Base-by-base conservation (phyloP, 2,329 filamentous ascomycete genomes). In the Colletotrichum sublineola region DNA sequence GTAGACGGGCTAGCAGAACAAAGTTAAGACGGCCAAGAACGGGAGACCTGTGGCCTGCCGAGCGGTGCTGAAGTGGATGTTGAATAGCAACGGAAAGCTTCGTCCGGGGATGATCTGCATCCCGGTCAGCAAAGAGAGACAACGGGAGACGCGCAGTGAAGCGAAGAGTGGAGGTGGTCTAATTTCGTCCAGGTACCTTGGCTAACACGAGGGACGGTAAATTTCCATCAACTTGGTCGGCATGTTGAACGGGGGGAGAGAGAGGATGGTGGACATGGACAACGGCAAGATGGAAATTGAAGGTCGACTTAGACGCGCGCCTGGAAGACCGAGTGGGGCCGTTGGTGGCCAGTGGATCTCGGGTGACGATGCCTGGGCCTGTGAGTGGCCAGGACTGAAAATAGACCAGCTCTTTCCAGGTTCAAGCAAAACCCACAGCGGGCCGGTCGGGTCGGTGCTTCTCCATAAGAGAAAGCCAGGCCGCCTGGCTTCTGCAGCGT, bases 281-380 rank as follows among this genome's bases (percentile, higher is more conserved):
- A 62, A 63, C 55, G 52, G 57, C 61, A 46, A 48, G 48, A 63
- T 58, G n/a, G 52, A 53, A 61, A 65, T 68, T 73, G 63, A 67
- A 63, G 67, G 50, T 71, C 46, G 18, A 40, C 46, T 71, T 74
- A 74, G 72, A 74, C 72, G 72, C 72, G 72, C 72, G 72, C 72
- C 68, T 74, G 60, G 58, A 68, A n/a, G 46, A 1, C 52, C n/a
- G 57, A 50, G 46, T 61, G 62, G 71, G 36, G 44, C 65, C 18
- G 33, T 58, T 55, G 36, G 36, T 53, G 52, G 31, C 33, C n/a
- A 42, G 58, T 68, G 69, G 69, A 53, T 52, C 9, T 31, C 14
- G 42, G 31, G 36, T 6, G 29, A 36, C 2, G 33, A 20, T 33
- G 24, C 40, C 31, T 53, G 42, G 61, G 48, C 20, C 60, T 64